Percentiles rank a stretch among this genome's conserved stretches.
These are phyloP conservation scores for Arxiozyma telluris DNA, from an alignment of 1,139 yeast species.

Conservation along the genomic window DNA sequence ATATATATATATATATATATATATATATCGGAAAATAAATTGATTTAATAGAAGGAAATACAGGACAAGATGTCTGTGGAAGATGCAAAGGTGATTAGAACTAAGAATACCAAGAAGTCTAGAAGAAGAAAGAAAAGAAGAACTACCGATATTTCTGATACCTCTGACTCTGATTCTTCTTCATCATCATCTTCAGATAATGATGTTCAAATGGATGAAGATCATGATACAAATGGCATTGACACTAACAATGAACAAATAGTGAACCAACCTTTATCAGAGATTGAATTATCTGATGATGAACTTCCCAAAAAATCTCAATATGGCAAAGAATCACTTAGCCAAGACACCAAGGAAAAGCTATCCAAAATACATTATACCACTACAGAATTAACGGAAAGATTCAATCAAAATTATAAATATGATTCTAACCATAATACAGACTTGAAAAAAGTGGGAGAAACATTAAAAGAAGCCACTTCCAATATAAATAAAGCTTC, in stretches of 20 bases:
- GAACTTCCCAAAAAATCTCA: conserved; percentile 25
- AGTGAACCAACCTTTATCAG: conserved; percentile 10
- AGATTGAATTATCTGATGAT: conserved; percentile 37
- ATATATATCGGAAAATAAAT: background rate
- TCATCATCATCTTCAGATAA: conserved; percentile 23
- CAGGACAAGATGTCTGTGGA: conserved; percentile 15
- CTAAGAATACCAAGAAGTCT: conserved; percentile 24
- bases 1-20: background rate
- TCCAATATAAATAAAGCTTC: conserved; percentile 3
- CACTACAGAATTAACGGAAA: conserved; percentile 23
- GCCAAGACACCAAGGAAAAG: conserved; percentile 16
- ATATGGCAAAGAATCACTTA: conserved; percentile 9
- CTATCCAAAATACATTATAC: conserved; percentile 24
- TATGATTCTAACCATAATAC: conserved; percentile 7
- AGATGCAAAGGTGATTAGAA: conserved; percentile 13
- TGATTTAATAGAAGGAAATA: background rate
- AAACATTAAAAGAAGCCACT: conserved; percentile 15
- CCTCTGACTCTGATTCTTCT: conserved; percentile 33
- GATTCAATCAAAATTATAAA: conserved; percentile 13
- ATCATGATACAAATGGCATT: conserved; percentile 7
- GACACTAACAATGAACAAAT: conserved; percentile 1
- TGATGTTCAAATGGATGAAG: conserved; percentile 16
- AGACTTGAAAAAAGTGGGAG: conserved; percentile 18
- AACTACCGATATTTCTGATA: conserved; percentile 52
- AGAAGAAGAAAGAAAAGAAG: conserved; percentile 70